phyloP scores from a whole-genome alignment of 257 asterid genomes.

The Lycium barbarum region DNA sequence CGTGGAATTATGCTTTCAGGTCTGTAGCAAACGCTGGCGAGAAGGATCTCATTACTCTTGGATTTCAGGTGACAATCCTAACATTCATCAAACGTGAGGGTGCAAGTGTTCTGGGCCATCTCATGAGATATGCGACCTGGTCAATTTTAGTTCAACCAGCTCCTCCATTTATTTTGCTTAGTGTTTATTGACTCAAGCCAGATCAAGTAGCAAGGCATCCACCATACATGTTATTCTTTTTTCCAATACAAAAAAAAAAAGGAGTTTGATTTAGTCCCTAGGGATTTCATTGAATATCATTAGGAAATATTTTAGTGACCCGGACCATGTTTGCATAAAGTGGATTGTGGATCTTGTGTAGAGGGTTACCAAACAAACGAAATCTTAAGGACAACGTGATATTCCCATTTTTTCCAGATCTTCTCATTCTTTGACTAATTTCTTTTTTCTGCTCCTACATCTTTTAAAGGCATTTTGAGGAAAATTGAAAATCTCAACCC shows the following conservation, averaged over 20 bases:
- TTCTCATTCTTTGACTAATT: background rate
- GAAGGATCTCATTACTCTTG: constrained; percentile 89
- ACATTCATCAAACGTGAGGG: constrained; percentile 26
- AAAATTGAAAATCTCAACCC: background rate
- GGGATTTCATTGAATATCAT: background rate
- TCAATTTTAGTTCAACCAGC: constrained; percentile 4
- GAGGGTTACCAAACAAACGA: background rate
- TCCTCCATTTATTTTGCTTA: constrained; percentile 9
- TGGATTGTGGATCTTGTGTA: constrained; percentile 11
- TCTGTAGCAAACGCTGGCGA: constrained; percentile 86
- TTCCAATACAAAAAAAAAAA: background rate
- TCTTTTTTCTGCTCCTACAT: background rate
- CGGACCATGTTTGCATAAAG: background rate
- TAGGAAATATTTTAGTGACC: constrained; percentile 4
- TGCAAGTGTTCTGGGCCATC: background rate
- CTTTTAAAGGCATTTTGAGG: background rate
- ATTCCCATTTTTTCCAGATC: constrained; percentile 10
- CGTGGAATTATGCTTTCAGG: constrained; percentile 51
- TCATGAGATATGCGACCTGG: constrained; percentile 13
- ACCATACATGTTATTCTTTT: constrained; percentile 18
- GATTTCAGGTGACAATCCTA: constrained; percentile 83
- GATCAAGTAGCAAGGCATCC: constrained; percentile 11
- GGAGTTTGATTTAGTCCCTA: constrained; percentile 4
- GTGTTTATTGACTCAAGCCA: constrained; percentile 5
- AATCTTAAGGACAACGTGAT: background rate